These are phyloP conservation scores for Cymbidium sinense DNA, from an alignment of 106 monocot genomes.

Conservation along the genomic window DNA sequence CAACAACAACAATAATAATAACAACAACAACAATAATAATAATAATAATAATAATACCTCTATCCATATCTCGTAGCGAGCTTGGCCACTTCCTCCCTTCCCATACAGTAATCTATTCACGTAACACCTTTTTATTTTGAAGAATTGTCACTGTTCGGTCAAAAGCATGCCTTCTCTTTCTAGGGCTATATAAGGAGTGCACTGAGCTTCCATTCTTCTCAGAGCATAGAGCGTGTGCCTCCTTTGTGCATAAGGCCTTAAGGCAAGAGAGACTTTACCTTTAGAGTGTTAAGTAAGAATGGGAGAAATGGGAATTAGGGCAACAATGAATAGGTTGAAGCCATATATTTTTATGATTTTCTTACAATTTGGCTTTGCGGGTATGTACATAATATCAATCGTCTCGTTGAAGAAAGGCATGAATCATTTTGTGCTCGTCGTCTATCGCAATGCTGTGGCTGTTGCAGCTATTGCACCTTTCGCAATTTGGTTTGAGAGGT, in stretches of 20 bases:
- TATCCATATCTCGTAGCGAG: too few species aligned
- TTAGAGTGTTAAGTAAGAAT: not conserved
- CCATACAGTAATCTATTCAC: not conserved
- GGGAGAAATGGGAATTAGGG: not conserved
- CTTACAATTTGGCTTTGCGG: slow-evolving; percentile 52
- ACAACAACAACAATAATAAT: too few species aligned
- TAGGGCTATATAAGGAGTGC: slow-evolving; percentile 2
- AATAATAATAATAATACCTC: too few species aligned
- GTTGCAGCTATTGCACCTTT: slow-evolving; percentile 40
- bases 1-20: too few species aligned
- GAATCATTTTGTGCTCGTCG: slow-evolving; percentile 65
- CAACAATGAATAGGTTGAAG: slow-evolving; percentile 24
- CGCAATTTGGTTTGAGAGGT: slow-evolving; percentile 55
- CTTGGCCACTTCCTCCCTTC: not conserved
- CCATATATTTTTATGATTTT: slow-evolving; percentile 54
- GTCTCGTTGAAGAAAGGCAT: slow-evolving; percentile 48
- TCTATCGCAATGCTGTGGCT: slow-evolving; percentile 46
- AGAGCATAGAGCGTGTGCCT: not conserved
- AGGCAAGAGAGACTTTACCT: not conserved
- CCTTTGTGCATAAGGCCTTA: too few species aligned
- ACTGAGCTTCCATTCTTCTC: not conserved
- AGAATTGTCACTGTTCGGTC: not conserved
- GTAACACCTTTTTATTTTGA: not conserved
- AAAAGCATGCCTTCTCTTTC: not conserved
- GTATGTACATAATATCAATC: slow-evolving; percentile 41